Evolutionary conservation across 176 grass and related monocot species (phyloP), one percentile per base, ranked within the genome.

Genomic region (Aegilops umbellulata): DNA sequence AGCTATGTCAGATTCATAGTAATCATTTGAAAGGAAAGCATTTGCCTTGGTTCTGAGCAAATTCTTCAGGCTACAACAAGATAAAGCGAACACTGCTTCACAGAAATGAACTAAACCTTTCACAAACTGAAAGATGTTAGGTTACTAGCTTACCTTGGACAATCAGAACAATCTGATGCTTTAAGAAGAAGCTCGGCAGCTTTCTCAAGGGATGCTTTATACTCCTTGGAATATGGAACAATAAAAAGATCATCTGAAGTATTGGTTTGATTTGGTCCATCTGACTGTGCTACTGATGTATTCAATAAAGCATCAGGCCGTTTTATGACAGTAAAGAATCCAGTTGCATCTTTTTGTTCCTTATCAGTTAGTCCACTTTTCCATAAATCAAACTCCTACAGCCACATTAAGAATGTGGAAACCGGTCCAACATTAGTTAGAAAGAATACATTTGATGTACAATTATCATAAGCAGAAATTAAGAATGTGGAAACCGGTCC

Each of bases 1-100:
- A 44, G 95, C 93, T 90, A 98, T 89, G 68, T 98, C 93, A 87
- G 93, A 98, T 88, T 95, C 93, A 87, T 98, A 95, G 77, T 98
- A 98, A 67, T 98, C 86, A 88, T 98, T 95, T 74, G 93, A 98
- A 70, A 95, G 80, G 74, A 98, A 98, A 77, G 93, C 95, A 86
- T 98, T 46, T 8, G 89, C 95, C 90, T 98, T 98, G 74, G 95
- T 83, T 89, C 63, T 94, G 58, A 98, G 88, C 46, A 98, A 88
- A 77, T 88, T 88, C 86, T 94, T 98, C 79, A 98, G 90, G 81
- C 95, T 98, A 51, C 60, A 60, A 78, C 27, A 91, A 84, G 68
- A 83, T 46, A 60, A 69, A 79, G 51, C 16, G 58, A 77, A 60
- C 27, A 62, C 58, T 16, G 71, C 47, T 84, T 66, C 22, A 77